phyloP scores from a whole-genome alignment of 1,284 basidiomycete species.

The Erythrobasidium hasegawianum region DNA sequence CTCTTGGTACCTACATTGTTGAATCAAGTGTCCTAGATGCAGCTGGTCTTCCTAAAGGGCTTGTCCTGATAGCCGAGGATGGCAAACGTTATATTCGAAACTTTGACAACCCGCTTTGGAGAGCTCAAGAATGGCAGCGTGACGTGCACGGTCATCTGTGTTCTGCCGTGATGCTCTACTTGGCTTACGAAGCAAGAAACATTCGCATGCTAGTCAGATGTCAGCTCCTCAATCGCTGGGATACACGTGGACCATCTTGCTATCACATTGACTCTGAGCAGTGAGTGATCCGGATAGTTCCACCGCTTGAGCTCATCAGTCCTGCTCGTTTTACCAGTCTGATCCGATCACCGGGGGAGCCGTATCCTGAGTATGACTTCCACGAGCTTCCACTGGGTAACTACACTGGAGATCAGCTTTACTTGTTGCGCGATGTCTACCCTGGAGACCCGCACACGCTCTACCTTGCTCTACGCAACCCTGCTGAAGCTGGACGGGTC shows the following conservation, averaged over 20 bases:
- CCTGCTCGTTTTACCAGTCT: too few relatives aligned
- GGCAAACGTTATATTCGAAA: background rate
- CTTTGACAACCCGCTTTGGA: background rate
- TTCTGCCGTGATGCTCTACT: background rate
- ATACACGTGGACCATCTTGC: background rate
- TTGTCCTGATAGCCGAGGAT: background rate
- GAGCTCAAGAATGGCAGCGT: background rate
- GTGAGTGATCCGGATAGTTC: too few relatives aligned
- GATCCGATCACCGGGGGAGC: background rate
- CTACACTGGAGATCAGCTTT: background rate
- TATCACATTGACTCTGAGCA: background rate
- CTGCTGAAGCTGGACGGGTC: background rate
- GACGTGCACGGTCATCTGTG: background rate
- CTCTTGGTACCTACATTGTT: background rate
- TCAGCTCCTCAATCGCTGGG: background rate
- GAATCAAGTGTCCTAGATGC: background rate
- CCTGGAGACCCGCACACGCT: background rate
- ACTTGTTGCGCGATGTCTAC: background rate
- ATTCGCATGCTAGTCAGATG: background rate
- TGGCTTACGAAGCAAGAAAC: background rate
- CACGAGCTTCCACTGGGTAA: background rate
- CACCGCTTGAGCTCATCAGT: too few relatives aligned
- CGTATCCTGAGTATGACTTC: background rate
- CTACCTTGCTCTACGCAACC: background rate
- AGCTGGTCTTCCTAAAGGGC: background rate